Evolutionary conservation across 306 rosid genomes (phyloP).

Genomic region (Dryas drummondii): DNA sequence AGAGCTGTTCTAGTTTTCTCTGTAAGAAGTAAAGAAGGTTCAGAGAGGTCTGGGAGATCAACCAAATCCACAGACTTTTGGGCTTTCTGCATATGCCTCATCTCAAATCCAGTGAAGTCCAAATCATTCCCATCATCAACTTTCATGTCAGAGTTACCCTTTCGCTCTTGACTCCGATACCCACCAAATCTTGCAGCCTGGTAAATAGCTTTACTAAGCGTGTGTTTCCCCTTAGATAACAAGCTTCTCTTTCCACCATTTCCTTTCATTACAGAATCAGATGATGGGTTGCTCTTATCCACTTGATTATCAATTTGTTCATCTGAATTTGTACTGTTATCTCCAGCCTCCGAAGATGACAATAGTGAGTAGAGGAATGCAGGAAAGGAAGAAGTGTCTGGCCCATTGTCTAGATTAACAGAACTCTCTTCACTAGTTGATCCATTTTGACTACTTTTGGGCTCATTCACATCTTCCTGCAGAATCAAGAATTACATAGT

Average conservation of each 20-base stretch:
- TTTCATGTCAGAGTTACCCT: conserved; percentile 41
- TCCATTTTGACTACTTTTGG: conserved; percentile 40
- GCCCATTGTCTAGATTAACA: conserved; percentile 57
- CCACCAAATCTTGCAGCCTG: conserved; percentile 64
- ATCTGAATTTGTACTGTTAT: conserved; percentile 33
- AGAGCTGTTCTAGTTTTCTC: conserved; percentile 53
- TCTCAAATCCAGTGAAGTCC: conserved; percentile 51
- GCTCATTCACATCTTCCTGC: conserved; percentile 56
- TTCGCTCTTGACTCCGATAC: conserved; percentile 44
- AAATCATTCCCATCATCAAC: conserved; percentile 37
- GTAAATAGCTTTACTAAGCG: conserved; percentile 56
- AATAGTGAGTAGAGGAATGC: conserved; percentile 77
- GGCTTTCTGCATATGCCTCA: conserved; percentile 41
- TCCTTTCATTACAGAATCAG: conserved; percentile 46
- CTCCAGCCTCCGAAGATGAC: conserved; percentile 56
- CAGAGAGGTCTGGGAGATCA: conserved; percentile 61
- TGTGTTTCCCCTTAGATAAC: conserved; percentile 69
- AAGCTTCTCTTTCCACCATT: conserved; percentile 61
- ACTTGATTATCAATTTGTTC: conserved; percentile 40
- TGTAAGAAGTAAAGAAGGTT: conserved; percentile 71
- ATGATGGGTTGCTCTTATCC: conserved; percentile 21
- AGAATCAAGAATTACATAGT: conserved; percentile 10
- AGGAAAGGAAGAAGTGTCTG: conserved; percentile 88
- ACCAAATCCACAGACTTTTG: conserved; percentile 38
- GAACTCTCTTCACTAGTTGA: conserved; percentile 42